phyloP scores from a whole-genome alignment of 2,329 filamentous ascomycete genomes.

The Chaetomiaceae sp. region DNA sequence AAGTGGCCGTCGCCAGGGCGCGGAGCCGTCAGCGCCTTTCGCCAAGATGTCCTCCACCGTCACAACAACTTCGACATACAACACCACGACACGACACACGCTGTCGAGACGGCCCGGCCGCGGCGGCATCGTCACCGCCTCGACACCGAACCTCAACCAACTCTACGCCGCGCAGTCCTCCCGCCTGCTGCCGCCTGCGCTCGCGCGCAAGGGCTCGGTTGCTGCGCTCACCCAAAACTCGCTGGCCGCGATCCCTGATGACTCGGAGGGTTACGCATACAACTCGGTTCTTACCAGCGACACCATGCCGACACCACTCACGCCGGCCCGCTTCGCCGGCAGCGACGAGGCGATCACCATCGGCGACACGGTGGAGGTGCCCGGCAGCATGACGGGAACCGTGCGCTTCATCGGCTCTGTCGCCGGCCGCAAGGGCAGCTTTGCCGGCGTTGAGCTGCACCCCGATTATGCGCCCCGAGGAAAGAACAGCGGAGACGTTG shows the following conservation, averaged over 20 bases:
- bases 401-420: slow-evolving; percentile 86
- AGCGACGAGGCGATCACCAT: slow-evolving; percentile 57
- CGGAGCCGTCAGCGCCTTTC: slow-evolving; percentile 12
- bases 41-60: slow-evolving; percentile 30
- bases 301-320: slow-evolving; percentile 49
- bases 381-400: slow-evolving; percentile 83
- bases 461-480: slow-evolving; percentile 73
- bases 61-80: slow-evolving; percentile 32
- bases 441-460: slow-evolving; percentile 86
- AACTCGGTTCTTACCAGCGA: slow-evolving; percentile 43
- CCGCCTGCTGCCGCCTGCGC: slow-evolving; percentile 40
- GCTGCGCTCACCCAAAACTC: slow-evolving; percentile 60
- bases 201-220: slow-evolving; percentile 65
- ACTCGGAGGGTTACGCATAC: slow-evolving; percentile 56
- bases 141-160: slow-evolving; percentile 25
- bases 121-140: slow-evolving; percentile 41
- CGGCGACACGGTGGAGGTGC: slow-evolving; percentile 84
- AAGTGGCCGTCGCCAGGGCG: slow-evolving; percentile 14
- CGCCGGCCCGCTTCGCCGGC: slow-evolving; percentile 43
- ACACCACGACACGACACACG: slow-evolving; percentile 29
- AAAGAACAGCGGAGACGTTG: slow-evolving; percentile 95
- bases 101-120: slow-evolving; percentile 40
- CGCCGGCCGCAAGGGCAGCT: slow-evolving; percentile 80
- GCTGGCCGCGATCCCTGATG: slow-evolving; percentile 61
- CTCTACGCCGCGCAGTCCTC: slow-evolving; percentile 26